Base-by-base conservation (phyloP, 169 alveolate genomes). In the Plasmodium reichenowi region DNA sequence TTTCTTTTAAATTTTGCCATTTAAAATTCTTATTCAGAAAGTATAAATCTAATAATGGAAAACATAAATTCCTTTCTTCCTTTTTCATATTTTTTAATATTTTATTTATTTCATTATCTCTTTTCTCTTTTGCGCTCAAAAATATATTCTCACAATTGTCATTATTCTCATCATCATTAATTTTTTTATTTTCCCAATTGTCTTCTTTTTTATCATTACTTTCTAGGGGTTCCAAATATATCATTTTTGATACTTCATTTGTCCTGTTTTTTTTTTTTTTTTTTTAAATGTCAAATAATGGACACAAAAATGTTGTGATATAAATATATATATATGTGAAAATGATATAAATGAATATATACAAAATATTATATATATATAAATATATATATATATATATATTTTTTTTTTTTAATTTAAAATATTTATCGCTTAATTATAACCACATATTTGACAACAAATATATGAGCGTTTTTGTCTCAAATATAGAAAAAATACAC, bases 31-130 rank as follows among this genome's bases (percentile, higher is more conserved):
- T 83, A 83, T 83, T 83, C 59, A 83, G 50, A 83, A 67, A 83
- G 29, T 70, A 83, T 54, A 48, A 83, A 76, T 83, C 73, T 68
- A 83, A 71, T 62, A 83, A 62, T 12, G 91, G 67, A 83, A 83
- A 83, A 29, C 74, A 70, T 15, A 83, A 48, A 38, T 83, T 85
- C 29, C 74, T 83, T 10, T 83, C 85, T 24, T 83, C 91, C 29
- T 83, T 56, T 56, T 70, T 83, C 13, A 83, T 43, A 70, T 67
- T 71, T 71, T 83, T 83, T 70, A 83, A 62, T 63, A 83, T 58
- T 10, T 70, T 73, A 68, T 83, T 83, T 52, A 83, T 83, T 56
- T 83, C 73, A 59, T 83, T 66, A 15, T 64, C 56, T 12, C 67
- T 64, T 48, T 62, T 62, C 4, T 38, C 47, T 38, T 38, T 38